Evolutionary conservation across 2,329 filamentous ascomycete genomes (phyloP), one percentile per base, ranked within the genome.

Genomic region (Aspergillus carbonarius): DNA sequence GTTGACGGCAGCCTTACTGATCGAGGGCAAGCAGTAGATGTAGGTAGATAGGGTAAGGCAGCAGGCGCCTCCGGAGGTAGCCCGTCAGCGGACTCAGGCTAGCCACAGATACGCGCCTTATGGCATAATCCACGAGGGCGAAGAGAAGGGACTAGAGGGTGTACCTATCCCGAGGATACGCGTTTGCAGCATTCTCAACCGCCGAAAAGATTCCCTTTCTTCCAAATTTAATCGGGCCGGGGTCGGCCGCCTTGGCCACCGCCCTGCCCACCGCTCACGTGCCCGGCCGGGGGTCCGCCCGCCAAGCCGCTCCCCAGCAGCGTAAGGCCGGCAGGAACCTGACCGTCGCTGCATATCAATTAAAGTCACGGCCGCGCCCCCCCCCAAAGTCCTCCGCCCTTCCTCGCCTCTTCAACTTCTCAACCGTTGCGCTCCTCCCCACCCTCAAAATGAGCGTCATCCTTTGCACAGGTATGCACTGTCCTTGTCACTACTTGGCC

Each of bases 371-470:
- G 15, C 10, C 44, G 23, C 13, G n/a, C n/a, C n/a, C 44, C 17
- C 46, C 35, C 40, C 34, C 30, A 8, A 32, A 54, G 54, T 58
- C 52, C 53, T 58, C 49, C 50, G 39, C 46, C 35, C 30, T 48
- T 51, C 59, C 57, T 30, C 27, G 17, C 25, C 49, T 23, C 48
- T 47, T 49, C 50, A 37, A 47, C 34, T 25, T 10, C 30, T 34
- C 42, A 15, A 20, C 35, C 35, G 15, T 32, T 15, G 37, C 34
- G 18, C 56, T 18, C 37, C 18, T 48, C 37, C 32, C 51, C 20
- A 48, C 50, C 34, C 37, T 46, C 62, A 73, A 64, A 8, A 88
- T 88, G 86, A 87, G 84, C 65, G 86, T 88, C 61, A 88, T 88
- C 69, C 78, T 88, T 37, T 88, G 85, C 68, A 88, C 86, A 60